Conservation (phyloP, 805 yeast genomes). For the Candida suzukii region DNA sequence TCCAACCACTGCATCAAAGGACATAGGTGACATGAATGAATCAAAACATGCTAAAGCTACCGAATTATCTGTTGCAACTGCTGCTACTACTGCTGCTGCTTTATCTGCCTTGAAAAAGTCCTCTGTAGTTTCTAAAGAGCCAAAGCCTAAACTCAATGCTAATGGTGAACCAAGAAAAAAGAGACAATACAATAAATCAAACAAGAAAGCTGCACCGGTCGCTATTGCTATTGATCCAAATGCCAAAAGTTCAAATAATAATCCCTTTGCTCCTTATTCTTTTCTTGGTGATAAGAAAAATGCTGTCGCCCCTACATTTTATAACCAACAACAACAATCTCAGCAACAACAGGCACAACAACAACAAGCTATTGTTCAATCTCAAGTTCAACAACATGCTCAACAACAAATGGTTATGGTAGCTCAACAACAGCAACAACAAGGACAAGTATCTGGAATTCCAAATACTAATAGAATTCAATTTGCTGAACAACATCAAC, state of each 20-base stretch:
- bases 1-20: slow-evolving; percentile 6
- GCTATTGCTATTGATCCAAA: slow-evolving; percentile 5
- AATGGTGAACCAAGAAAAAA: slow-evolving; percentile 1
- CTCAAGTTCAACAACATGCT: slow-evolving; percentile 2
- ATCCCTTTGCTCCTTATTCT: not conserved
- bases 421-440: slow-evolving; percentile 5
- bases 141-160: slow-evolving; percentile 11
- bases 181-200: not conserved
- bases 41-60: not conserved
- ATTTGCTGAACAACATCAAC: slow-evolving; percentile 13
- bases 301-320: not conserved
- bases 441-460: slow-evolving; percentile 7
- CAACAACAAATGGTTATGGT: slow-evolving; percentile 4
- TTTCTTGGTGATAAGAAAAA: not conserved
- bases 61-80: not conserved
- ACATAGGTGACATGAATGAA: slow-evolving; percentile 1
- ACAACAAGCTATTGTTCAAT: slow-evolving; percentile 3
- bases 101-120: no score
- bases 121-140: not conserved
- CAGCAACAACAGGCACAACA: slow-evolving; percentile 4
- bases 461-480: slow-evolving; percentile 10
- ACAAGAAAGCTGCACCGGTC: not conserved
- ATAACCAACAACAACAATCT: not conserved
- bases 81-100: not conserved
- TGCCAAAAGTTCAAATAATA: no score